These are phyloP conservation scores for Solanum microdontum DNA, from an alignment of 257 asterid genomes.

Conservation along the genomic window DNA sequence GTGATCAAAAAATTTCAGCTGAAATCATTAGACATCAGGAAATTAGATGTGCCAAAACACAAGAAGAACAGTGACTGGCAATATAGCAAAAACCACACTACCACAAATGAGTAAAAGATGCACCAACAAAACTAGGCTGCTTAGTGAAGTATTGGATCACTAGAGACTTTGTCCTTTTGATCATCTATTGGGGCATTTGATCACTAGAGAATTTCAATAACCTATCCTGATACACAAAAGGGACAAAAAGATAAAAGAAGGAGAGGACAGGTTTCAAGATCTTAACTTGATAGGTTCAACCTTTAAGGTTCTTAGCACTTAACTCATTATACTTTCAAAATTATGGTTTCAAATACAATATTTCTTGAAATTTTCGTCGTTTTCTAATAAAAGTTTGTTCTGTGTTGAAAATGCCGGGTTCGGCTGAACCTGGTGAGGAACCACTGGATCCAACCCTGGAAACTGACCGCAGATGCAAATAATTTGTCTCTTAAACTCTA, in stretches of 20 bases:
- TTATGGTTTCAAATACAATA: not conserved
- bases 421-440: not conserved
- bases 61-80: not conserved
- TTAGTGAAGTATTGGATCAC: not conserved
- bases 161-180: not conserved
- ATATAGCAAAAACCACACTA: not conserved
- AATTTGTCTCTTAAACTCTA: not conserved
- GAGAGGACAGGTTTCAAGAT: not conserved
- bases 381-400: not conserved
- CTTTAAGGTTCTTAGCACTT: not conserved
- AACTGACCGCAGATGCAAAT: not conserved
- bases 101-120: not conserved
- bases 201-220: not conserved
- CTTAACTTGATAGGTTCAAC: not conserved
- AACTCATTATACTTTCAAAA: not conserved
- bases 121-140: not conserved
- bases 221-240: not conserved
- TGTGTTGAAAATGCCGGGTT: not conserved
- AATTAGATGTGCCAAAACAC: not conserved
- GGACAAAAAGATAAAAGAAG: not conserved
- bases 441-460: not conserved
- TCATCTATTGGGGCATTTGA: not conserved
- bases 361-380: not conserved
- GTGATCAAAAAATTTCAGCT: not conserved
- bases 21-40: not conserved